Evolutionary conservation across 2,329 filamentous ascomycete genomes (phyloP).

Genomic region (Colletotrichum sp.): DNA sequence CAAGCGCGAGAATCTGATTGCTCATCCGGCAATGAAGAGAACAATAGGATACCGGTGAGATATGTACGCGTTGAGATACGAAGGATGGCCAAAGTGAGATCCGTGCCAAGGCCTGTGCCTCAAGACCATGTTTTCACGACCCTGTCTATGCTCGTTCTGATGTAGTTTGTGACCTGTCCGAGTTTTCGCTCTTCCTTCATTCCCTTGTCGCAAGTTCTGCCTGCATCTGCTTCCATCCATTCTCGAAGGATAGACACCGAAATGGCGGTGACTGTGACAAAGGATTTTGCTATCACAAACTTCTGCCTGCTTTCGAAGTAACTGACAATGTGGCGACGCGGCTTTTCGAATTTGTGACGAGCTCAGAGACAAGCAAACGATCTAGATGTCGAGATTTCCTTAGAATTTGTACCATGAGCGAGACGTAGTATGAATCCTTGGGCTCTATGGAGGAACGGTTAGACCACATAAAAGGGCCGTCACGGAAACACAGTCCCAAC

Average conservation of each 20-base stretch:
- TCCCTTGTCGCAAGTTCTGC: not conserved
- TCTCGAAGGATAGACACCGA: not conserved
- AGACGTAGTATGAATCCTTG: not conserved
- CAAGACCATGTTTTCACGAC: not conserved
- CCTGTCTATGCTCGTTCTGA: not conserved
- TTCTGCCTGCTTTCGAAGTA: not conserved
- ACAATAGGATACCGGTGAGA: not conserved
- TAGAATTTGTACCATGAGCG: not conserved
- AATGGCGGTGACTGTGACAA: not conserved
- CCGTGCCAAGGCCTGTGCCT: not conserved
- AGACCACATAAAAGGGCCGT: not conserved
- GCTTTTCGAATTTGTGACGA: not conserved
- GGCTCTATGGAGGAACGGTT: not conserved
- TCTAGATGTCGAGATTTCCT: not conserved
- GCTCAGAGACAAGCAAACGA: not conserved
- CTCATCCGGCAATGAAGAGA: not conserved
- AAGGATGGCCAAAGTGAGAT: not conserved
- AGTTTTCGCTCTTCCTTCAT: not conserved
- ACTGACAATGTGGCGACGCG: not conserved
- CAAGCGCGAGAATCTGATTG: not conserved
- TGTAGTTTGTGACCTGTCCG: not conserved
- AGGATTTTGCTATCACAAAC: not conserved
- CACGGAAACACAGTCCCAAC: not conserved
- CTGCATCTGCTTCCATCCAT: not conserved
- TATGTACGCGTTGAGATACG: not conserved